Conservation (phyloP, 2,329 filamentous ascomycete genomes). For the Ophiostoma pallidulum region DNA sequence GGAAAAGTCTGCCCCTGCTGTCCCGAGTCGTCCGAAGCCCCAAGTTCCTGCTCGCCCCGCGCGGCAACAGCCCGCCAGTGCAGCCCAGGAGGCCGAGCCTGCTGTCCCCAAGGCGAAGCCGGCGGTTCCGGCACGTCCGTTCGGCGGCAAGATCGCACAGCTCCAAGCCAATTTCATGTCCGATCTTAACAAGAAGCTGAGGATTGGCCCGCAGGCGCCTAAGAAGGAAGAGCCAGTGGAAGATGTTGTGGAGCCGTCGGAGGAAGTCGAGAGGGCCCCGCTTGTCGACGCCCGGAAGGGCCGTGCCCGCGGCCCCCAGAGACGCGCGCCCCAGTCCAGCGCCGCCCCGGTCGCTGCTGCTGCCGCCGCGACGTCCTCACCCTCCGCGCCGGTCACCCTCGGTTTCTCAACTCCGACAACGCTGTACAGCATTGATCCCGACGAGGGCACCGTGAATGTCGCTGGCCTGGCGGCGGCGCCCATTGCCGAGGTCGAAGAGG, state of each 20-base stretch:
- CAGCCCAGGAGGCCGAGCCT: slow-evolving; percentile 30
- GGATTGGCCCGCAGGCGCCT: slow-evolving; percentile 70
- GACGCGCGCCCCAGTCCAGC: slow-evolving; percentile 29
- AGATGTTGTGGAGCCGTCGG: slow-evolving; percentile 40
- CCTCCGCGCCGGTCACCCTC: slow-evolving; percentile 22
- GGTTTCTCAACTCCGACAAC: slow-evolving; percentile 39
- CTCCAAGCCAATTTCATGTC: slow-evolving; percentile 88
- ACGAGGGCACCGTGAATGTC: slow-evolving; percentile 37
- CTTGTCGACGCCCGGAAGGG: slow-evolving; percentile 83
- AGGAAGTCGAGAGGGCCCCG: slow-evolving; percentile 63
- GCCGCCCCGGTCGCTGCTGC: slow-evolving; percentile 22
- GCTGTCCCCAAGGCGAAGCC: slow-evolving; percentile 64
- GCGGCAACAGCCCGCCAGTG: slow-evolving; percentile 34
- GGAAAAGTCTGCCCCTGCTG: slow-evolving; percentile 30
- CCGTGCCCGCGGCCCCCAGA: slow-evolving; percentile 75
- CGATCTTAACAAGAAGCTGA: slow-evolving; percentile 81
- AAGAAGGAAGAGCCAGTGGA: slow-evolving; percentile 57
- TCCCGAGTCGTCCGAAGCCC: slow-evolving; percentile 47
- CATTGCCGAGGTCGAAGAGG: neutral
- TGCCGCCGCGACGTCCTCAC: slow-evolving; percentile 26
- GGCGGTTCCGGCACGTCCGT: slow-evolving; percentile 66
- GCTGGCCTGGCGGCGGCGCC: neutral
- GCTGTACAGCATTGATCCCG: slow-evolving; percentile 43
- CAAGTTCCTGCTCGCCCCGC: slow-evolving; percentile 51
- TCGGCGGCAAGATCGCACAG: slow-evolving; percentile 79